Conservation (phyloP, 768 basidiomycete genomes). For the Pulveroboletus ravenelii region DNA sequence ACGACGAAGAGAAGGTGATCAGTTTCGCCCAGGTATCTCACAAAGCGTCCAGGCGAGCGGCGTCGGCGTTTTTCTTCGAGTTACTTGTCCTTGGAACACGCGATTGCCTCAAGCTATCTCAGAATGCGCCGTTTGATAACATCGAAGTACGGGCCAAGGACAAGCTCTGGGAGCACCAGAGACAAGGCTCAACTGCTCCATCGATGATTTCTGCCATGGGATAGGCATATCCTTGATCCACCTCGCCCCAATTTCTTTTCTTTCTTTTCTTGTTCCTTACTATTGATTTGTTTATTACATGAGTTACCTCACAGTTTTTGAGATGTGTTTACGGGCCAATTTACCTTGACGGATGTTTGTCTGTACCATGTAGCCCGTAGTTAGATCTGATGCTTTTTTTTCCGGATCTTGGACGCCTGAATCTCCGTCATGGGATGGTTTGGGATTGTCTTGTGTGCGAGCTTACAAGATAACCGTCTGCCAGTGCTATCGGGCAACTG, state of each 20-base stretch:
- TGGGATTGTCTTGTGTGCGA: too few relatives aligned
- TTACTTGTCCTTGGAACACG: slow-evolving; percentile 90
- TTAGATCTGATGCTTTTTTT: neutral
- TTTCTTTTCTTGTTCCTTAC: neutral
- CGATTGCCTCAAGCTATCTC: slow-evolving; percentile 81
- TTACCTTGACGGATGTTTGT: neutral
- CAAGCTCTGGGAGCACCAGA: slow-evolving; percentile 77
- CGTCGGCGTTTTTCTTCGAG: slow-evolving; percentile 97
- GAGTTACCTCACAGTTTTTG: neutral
- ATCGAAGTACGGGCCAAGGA: slow-evolving; percentile 80
- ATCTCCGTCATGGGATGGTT: too few relatives aligned
- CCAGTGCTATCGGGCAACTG: too few relatives aligned
- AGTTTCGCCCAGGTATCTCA: slow-evolving; percentile 78
- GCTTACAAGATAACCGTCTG: too few relatives aligned
- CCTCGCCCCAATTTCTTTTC: too few relatives aligned
- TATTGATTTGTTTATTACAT: slow-evolving; percentile 11
- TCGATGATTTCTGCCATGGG: slow-evolving; percentile 46
- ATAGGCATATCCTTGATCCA: slow-evolving; percentile 4
- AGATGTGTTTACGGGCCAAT: neutral
- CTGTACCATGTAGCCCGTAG: slow-evolving; percentile 6
- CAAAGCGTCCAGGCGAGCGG: slow-evolving; percentile 87
- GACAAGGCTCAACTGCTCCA: slow-evolving; percentile 38
- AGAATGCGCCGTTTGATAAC: slow-evolving; percentile 73
- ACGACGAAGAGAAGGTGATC: slow-evolving; percentile 53
- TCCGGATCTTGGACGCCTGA: neutral